Percentiles rank a stretch among this genome's conserved stretches.
Evolutionary conservation across 192 early-diverging fungal species (phyloP).

Genomic region (Coemansia sp.): DNA sequence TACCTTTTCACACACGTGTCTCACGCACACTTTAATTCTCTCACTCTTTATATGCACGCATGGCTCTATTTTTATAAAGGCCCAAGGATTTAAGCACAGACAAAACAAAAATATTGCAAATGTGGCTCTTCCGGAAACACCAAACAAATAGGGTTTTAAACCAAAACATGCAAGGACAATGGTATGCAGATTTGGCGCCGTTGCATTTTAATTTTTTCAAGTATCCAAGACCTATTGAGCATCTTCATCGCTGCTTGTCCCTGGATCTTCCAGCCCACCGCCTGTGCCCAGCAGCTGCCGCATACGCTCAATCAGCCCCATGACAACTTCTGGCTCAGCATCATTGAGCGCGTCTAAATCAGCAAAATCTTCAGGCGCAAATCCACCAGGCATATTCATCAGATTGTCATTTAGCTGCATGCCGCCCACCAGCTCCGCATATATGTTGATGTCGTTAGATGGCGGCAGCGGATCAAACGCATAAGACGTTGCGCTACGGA

Average conservation of each 20-base stretch:
- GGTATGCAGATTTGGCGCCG: too few relatives aligned
- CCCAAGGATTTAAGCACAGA: too few relatives aligned
- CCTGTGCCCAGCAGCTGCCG: slow-evolving; percentile 11
- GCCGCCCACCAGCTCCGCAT: slow-evolving; percentile 22
- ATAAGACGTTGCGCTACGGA: slow-evolving; percentile 29
- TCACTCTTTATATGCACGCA: too few relatives aligned
- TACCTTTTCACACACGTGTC: too few relatives aligned
- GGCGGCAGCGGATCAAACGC: slow-evolving; percentile 54
- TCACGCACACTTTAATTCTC: too few relatives aligned
- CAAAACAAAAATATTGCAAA: too few relatives aligned
- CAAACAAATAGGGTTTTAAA: too few relatives aligned
- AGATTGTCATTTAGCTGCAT: slow-evolving; percentile 2
- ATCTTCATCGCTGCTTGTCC: slow-evolving; percentile 36
- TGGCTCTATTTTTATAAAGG: too few relatives aligned
- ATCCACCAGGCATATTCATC: slow-evolving; percentile 30
- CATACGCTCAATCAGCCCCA: slow-evolving; percentile 21
- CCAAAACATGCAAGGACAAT: too few relatives aligned
- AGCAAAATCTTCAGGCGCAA: slow-evolving; percentile 15
- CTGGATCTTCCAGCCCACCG: slow-evolving; percentile 14
- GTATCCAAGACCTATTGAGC: too few relatives aligned
- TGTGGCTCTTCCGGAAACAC: too few relatives aligned
- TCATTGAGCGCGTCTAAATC: slow-evolving; percentile 17
- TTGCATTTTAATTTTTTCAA: too few relatives aligned
- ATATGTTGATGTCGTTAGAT: slow-evolving; percentile 31
- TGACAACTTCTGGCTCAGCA: slow-evolving; percentile 7